Percentiles rank a stretch among this genome's conserved stretches.
Evolutionary conservation across 441 rosid genomes (phyloP).

Genomic region (Bocquillonia castaneifolia): DNA sequence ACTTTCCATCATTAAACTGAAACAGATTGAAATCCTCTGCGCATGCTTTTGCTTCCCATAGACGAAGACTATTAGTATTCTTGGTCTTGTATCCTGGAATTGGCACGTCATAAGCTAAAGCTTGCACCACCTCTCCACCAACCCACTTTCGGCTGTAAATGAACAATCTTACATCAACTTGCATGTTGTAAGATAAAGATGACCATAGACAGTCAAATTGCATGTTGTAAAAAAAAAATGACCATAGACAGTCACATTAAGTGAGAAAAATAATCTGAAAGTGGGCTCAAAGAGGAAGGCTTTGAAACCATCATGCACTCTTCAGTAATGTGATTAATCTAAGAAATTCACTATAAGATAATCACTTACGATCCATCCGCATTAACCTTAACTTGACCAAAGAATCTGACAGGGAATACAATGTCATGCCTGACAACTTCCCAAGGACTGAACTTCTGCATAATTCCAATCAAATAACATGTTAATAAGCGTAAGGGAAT

Average conservation of each 20-base stretch:
- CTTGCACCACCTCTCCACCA: conserved; percentile 87
- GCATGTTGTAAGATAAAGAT: not conserved
- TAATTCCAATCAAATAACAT: conserved; percentile 13
- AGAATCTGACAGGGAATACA: conserved; percentile 80
- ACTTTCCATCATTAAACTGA: conserved; percentile 92
- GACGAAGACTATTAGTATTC: conserved; percentile 94
- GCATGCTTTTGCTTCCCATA: conserved; percentile 94
- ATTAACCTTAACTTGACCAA: conserved; percentile 65
- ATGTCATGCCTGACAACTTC: conserved; percentile 93
- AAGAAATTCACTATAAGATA: conserved; percentile 4
- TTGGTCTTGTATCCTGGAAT: conserved; percentile 96
- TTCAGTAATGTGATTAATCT: not conserved
- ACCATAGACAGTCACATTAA: not conserved
- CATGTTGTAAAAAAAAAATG: not conserved
- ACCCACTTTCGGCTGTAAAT: conserved; percentile 77
- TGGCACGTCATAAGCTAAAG: conserved; percentile 96
- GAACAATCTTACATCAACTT: conserved; percentile 17
- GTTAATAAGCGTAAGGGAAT: conserved; percentile 16
- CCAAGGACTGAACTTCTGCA: conserved; percentile 99
- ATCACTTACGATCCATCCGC: conserved; percentile 84
- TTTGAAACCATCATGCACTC: not conserved
- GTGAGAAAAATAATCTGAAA: conserved; percentile 10
- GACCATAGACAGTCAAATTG: no score
- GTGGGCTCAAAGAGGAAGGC: not conserved
- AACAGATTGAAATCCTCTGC: conserved; percentile 75